phyloP scores from a whole-genome alignment of 345 rosid species.

The Adansonia digitata region DNA sequence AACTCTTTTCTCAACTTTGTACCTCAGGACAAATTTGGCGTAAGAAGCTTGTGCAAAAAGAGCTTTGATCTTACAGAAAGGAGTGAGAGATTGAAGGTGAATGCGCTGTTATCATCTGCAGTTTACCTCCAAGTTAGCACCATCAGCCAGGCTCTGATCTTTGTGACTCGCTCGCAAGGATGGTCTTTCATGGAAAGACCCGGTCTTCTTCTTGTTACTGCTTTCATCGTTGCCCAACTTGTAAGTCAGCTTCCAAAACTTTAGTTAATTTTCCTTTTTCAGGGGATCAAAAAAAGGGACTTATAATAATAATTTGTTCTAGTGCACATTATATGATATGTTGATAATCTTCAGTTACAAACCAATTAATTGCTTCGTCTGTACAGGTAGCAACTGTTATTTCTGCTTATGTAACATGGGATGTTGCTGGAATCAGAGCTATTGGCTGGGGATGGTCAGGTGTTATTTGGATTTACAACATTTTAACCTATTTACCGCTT shows the following conservation, averaged over 20 bases:
- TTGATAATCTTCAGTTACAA: neutral
- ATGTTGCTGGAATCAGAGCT: slow-evolving; percentile 52
- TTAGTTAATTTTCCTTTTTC: too few relatives aligned
- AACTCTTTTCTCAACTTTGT: neutral
- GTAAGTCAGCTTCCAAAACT: slow-evolving; percentile 20
- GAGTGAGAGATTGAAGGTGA: slow-evolving; percentile 11
- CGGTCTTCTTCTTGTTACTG: slow-evolving; percentile 58
- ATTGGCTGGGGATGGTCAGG: slow-evolving; percentile 84
- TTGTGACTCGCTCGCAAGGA: slow-evolving; percentile 61
- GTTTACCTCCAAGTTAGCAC: slow-evolving; percentile 74
- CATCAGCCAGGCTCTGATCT: slow-evolving; percentile 86
- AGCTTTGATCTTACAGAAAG: slow-evolving; percentile 18
- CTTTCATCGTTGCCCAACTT: slow-evolving; percentile 67
- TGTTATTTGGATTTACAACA: slow-evolving; percentile 73
- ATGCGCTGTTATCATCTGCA: slow-evolving; percentile 48
- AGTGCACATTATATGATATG: neutral
- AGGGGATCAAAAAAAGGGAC: too few relatives aligned
- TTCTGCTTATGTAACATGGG: slow-evolving; percentile 55
- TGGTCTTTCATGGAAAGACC: slow-evolving; percentile 63
- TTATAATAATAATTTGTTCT: too few relatives aligned
- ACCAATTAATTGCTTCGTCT: neutral
- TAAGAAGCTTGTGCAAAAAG: slow-evolving; percentile 25
- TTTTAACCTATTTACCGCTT: slow-evolving; percentile 53
- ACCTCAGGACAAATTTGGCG: slow-evolving; percentile 41
- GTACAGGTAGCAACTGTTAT: slow-evolving; percentile 60